These are phyloP conservation scores for Forsythia viridissima DNA, from an alignment of 257 asterid genomes.

Conservation along the genomic window DNA sequence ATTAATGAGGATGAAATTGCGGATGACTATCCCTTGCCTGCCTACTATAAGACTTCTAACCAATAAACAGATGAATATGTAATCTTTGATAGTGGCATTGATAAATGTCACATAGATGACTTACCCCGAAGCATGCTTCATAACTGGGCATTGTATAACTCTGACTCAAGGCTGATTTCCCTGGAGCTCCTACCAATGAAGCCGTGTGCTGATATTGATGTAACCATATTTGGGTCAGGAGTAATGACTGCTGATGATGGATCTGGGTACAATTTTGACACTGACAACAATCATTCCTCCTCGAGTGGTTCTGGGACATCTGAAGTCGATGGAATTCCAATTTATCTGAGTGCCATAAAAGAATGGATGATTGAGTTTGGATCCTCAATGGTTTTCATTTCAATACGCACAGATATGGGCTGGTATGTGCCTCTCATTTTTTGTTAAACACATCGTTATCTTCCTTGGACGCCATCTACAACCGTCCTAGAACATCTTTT, in stretches of 20 bases:
- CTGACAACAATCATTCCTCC: slow-evolving; percentile 50
- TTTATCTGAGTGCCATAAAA: slow-evolving; percentile 79
- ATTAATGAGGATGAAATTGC: slow-evolving; percentile 98
- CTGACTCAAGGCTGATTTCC: slow-evolving; percentile 83
- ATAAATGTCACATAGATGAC: slow-evolving; percentile 53
- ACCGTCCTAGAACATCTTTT: too few species aligned
- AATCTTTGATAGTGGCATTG: slow-evolving; percentile 64
- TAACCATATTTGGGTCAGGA: slow-evolving; percentile 86
- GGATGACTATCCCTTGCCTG: slow-evolving; percentile 89
- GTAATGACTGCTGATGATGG: slow-evolving; percentile 88
- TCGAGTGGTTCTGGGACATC: slow-evolving; percentile 51
- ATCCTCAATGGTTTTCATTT: slow-evolving; percentile 72
- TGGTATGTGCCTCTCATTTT: slow-evolving; percentile 48
- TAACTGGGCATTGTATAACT: slow-evolving; percentile 89
- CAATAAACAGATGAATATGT: slow-evolving; percentile 87
- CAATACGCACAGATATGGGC: slow-evolving; percentile 87
- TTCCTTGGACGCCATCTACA: too few species aligned
- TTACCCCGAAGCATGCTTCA: slow-evolving; percentile 83
- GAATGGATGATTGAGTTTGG: slow-evolving; percentile 97
- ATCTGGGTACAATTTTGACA: slow-evolving; percentile 73
- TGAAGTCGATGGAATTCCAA: slow-evolving; percentile 73
- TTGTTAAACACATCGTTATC: too few species aligned
- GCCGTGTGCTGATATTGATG: slow-evolving; percentile 90
- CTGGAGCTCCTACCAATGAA: slow-evolving; percentile 89
- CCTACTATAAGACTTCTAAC: slow-evolving; percentile 64